Base-by-base conservation (phyloP, 768 basidiomycete species). In the Suillus plorans region DNA sequence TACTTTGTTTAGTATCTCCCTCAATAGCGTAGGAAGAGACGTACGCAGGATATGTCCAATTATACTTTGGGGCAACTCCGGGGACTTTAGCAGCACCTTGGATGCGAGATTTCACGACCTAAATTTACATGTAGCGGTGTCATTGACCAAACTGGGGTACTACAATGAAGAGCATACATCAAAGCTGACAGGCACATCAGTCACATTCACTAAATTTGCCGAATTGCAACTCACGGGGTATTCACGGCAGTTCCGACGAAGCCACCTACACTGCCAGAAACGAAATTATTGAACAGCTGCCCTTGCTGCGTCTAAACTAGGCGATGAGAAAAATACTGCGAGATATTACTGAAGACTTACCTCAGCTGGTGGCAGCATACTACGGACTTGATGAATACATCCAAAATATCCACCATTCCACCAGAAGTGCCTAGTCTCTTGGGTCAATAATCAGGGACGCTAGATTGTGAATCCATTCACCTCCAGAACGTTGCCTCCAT, bases 401-500 rank as follows among this genome's bases (percentile, higher is more conserved):
- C 92, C 92, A 67, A 99, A 99, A 82, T 95, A 99, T 12, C 97
- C 97, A 41, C 94, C 97, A 71, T 98, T 94, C 93, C 92, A 96
- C 84, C 87, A 90, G 37, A 94, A 70, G 70, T 95, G 93, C 71
- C 91, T 92, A 28, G 56, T 50, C 47, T 53, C 45, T 57, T 60
- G 20, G 37, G 55, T 70, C 37, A 63, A n/a, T 52, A 22, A 36
- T 39, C 1, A 20, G 20, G 22, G 28, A 44, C 28, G 16, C 31
- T 22, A 49, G 20, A 44, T 42, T 56, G 39, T 34, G 50, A 49
- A 55, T n/a, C 52, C 61, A n/a, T 39, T 42, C 63, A 92, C 93
- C 96, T 86, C 97, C 97, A 98, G 80, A 98, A 97, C 2, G 97
- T 99, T 14, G 94, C 86, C 74, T 99, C 97, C 91, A 99, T 96